A percentile compares a stretch with the other conserved stretches of the same genome.
Evolutionary conservation across 2,329 filamentous ascomycete genomes (phyloP).

Genomic region (Colletotrichum salicis): DNA sequence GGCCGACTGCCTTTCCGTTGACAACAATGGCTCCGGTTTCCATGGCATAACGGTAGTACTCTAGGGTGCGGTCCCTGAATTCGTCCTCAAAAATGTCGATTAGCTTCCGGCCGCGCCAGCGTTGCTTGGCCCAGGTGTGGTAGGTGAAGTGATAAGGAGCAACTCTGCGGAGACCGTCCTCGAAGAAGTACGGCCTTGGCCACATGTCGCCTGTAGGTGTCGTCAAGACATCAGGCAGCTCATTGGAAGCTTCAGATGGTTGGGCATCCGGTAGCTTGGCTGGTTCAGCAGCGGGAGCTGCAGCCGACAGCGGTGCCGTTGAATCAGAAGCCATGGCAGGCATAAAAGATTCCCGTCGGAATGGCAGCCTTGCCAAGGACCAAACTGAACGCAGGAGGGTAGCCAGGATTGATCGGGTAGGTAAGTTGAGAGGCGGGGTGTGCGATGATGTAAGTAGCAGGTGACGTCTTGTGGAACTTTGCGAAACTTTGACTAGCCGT

Average conservation of each 20-base stretch:
- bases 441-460: background rate
- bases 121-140: conserved; percentile 92
- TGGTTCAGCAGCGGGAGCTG: background rate
- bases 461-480: background rate
- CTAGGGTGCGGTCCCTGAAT: conserved; percentile 86
- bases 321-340: conserved; percentile 22
- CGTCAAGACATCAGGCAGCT: conserved; percentile 40
- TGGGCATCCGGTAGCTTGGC: background rate
- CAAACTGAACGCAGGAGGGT: conserved; percentile 13
- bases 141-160: conserved; percentile 92
- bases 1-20: conserved; percentile 77
- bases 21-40: conserved; percentile 80
- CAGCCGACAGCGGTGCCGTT: background rate
- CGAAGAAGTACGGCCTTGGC: conserved; percentile 81
- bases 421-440: background rate
- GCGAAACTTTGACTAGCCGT: background rate
- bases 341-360: conserved; percentile 7
- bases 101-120: conserved; percentile 85
- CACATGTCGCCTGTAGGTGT: conserved; percentile 52
- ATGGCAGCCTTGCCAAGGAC: conserved; percentile 26
- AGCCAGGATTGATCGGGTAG: conserved; percentile 26
- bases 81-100: conserved; percentile 91
- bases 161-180: conserved; percentile 84
- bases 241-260: conserved; percentile 2
- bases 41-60: conserved; percentile 91